Evolutionary conservation across 2,329 filamentous ascomycete species (phyloP), one percentile per base, ranked within the genome.

Genomic region (Ophiostoma himal-ulmi): DNA sequence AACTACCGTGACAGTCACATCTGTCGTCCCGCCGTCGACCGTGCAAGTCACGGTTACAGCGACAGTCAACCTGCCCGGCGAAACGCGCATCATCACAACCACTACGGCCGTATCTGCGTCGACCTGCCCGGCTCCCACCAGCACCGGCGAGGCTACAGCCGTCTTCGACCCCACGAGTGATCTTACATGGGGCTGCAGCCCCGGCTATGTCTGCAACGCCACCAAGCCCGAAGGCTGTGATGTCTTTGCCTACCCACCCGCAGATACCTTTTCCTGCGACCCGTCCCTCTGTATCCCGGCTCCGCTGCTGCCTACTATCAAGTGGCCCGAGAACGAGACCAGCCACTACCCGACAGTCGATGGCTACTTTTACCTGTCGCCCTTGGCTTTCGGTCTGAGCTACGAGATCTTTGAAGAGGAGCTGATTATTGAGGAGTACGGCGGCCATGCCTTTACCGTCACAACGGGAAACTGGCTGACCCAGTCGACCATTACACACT

Each of bases 331-430:
- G 1, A 81, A 82, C 70, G 70, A 80, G 62, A 86, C 84, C 0
- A 73, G 78, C 20, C 87, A 85, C 75, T 88, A 84, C 73, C 83
- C 83, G 1, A 81, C 84, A 0, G 81, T 80, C 0, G 76, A 81
- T 0, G 86, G 83, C 3, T 91, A 90, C 76, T 91, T 88, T 79
- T 84, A 91, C 71, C 81, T 91, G n/a, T 81, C 88, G 70, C 86
- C 89, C 0, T 77, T 81, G 1, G 82, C 82, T 0, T 92, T 91
- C 71, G 89, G 88, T 5, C 79, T 91, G 20, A 84, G 82, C 68
- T 89, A 86, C 71, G 84, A 84, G 60, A 88, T 91, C 22, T 91
- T 90, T 72, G 81, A 82, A 26, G 78, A 82, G 34, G 75, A 83
- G 5, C 74, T 80, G 0, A 75, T 81, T 13, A 74, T 80, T 5